A percentile compares a stretch with the other conserved stretches of the same genome.
Evolutionary conservation across 2,329 filamentous ascomycete genomes (phyloP).

Genomic region (Aplosporella prunicola): DNA sequence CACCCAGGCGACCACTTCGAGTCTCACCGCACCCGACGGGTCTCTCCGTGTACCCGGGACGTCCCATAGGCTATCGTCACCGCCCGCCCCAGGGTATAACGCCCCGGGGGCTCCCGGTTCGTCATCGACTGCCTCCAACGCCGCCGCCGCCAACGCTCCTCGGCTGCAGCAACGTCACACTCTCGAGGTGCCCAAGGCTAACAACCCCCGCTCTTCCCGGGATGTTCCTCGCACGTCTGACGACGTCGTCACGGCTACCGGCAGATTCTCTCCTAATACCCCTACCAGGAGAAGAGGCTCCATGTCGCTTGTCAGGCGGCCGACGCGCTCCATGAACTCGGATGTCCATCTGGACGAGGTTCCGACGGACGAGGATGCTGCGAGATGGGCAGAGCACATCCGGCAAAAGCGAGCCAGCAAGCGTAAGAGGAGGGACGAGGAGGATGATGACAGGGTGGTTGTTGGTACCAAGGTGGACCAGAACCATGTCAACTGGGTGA

Average conservation of each 20-base stretch:
- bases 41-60: constrained; percentile 27
- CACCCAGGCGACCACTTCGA: constrained; percentile 13
- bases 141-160: constrained; percentile 38
- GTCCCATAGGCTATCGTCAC: constrained; percentile 50
- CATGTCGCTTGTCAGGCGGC: constrained; percentile 68
- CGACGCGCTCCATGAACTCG: constrained; percentile 76
- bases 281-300: constrained; percentile 64
- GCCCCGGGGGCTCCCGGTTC: constrained; percentile 20
- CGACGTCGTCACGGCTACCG: constrained; percentile 56
- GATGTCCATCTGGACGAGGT: constrained; percentile 78
- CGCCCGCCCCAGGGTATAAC: constrained; percentile 43
- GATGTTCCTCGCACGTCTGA: constrained; percentile 37
- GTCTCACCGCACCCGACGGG: constrained; percentile 18
- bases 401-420: constrained; percentile 86
- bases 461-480: constrained; percentile 98
- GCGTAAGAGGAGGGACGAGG: constrained; percentile 72
- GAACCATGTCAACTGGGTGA: constrained; percentile 93
- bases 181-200: constrained; percentile 69
- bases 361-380: constrained; percentile 78
- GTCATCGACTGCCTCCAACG: constrained; percentile 27
- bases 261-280: constrained; percentile 69
- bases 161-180: constrained; percentile 76
- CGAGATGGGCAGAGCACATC: constrained; percentile 86
- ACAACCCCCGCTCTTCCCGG: constrained; percentile 56
- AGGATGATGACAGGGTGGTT: constrained; percentile 80